Evolutionary conservation across 2,329 filamentous ascomycete genomes (phyloP), one percentile per base, ranked within the genome.

Genomic region (Elsinoe australis): DNA sequence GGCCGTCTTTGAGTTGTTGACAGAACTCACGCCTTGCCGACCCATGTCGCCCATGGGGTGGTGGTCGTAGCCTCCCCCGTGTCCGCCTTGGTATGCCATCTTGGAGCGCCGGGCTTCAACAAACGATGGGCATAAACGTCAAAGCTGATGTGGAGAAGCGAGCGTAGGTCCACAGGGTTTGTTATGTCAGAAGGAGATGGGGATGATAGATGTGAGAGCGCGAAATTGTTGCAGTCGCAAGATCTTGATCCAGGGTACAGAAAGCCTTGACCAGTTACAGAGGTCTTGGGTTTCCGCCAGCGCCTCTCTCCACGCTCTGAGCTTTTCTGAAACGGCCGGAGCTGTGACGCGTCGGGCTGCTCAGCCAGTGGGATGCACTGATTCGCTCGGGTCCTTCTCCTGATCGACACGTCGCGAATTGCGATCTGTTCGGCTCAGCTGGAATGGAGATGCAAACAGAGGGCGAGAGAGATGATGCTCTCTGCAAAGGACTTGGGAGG

Each of bases 31-130:
- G 24, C 45, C 45, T 36, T 34, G 31, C 10, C 31, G 15, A 29
- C 45, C 45, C 26, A 35, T 47, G 44, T 48, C 45, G 24, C 33
- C 33, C 45, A 48, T 48, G 41, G 21, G 19, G 15, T 32, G 19
- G 15, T 32, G 31, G 45, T 48, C 45, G 34, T 48, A 48, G 42
- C 49, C 49, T 32, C 49, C 44, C 14, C 49, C 49, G 42, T 51
- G 42, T 26, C 32, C 45, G 31, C 45, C 45, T 15, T 48, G 32
- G 45, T 48, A 48, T 28, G 45, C 45, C 45, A 48, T 48, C 12
- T 47, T 47, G 21, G 29, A 44, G 39, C 39, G 28, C 39, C 39
- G 2, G 39, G 39, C 39, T 44, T 44, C 39, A 44, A 44, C 24
- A 32, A 44, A 31, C n/a, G 15, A 44, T 44, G 24, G 24, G 39